Base-by-base conservation (phyloP, 371 early-diverging fungal genomes). In the Mucor racemosus region DNA sequence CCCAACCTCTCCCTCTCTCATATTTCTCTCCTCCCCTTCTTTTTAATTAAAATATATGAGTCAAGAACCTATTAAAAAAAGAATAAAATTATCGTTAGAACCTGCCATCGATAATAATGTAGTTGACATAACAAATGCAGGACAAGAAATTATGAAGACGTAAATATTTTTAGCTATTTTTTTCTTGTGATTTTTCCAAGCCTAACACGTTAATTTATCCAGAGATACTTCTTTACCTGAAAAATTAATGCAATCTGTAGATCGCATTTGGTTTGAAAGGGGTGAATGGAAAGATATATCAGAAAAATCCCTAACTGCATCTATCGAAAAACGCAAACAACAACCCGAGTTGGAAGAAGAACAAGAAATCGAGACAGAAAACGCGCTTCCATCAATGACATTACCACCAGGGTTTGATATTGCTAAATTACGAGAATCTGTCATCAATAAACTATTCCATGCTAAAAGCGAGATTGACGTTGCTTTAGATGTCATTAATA, bases 391-490 rank as follows among this genome's bases (percentile, higher is more conserved):
- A 34, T 60, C 35, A 35, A 60, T 40, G 42, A 58, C 26, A 53
- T 63, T 42, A 41, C 66, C 60, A 33, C 66, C 39, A 59, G 79
- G 74, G 8, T 67, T 79, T 46, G 84, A 83, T 60, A 65, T 79
- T 31, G 60, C 63, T 35, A 77, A 72, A 60, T 53, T 81, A 56
- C 74, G 82, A 44, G 81, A 78, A 66, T 81, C 77, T 1, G 80
- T 84, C 17, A 69, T 79, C 21, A 76, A 76, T 36, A 78, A 80
- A 46, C 70, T 81, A 39, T 73, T 73, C 66, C 79, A 87, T 68
- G 92, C 91, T 11, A 89, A 91, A 66, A 86, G 89, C 54, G 92
- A 91, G 72, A 87, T 91, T 62, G 87, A 88, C 36, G 89, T 91
- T 13, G 89, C 92, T 1, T 59, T 91, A 68, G 92, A 91, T 62